Conservation (phyloP, 306 rosid species). For the Pterocarpus santalinus region DNA sequence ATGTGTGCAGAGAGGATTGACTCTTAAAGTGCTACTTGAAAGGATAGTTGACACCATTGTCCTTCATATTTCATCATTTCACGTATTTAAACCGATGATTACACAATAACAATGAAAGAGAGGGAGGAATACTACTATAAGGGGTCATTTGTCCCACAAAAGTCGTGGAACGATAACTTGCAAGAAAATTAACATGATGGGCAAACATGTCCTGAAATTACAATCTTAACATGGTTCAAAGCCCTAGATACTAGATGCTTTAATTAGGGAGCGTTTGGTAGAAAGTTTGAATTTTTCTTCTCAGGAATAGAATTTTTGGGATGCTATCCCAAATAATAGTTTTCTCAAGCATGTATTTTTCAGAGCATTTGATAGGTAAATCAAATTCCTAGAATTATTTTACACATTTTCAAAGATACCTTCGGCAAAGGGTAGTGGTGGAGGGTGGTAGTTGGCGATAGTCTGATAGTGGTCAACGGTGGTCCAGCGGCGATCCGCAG, state of each 20-base stretch:
- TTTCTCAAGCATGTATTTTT: no score
- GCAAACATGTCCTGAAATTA: not conserved
- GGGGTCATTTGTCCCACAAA: conserved; percentile 1
- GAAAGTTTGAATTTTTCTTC: no score
- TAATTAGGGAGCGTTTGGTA: no score
- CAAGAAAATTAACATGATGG: not conserved
- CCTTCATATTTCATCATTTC: not conserved
- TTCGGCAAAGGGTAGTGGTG: no score
- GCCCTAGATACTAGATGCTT: not conserved
- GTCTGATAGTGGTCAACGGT: no score
- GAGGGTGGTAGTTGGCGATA: no score
- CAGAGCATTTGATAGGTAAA: no score
- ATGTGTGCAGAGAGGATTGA: not conserved
- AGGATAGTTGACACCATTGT: not conserved
- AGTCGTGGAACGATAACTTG: not conserved
- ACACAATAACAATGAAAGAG: not conserved
- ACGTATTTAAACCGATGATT: not conserved
- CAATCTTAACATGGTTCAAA: not conserved
- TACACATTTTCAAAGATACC: no score
- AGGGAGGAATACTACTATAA: not conserved
- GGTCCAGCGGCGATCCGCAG: no score
- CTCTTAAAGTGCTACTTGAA: not conserved
- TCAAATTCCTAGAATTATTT: no score
- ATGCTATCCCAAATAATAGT: no score
- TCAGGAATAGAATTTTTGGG: no score